Conservation (phyloP, 495 filamentous ascomycete genomes). For the Geopyxis carbonaria region DNA sequence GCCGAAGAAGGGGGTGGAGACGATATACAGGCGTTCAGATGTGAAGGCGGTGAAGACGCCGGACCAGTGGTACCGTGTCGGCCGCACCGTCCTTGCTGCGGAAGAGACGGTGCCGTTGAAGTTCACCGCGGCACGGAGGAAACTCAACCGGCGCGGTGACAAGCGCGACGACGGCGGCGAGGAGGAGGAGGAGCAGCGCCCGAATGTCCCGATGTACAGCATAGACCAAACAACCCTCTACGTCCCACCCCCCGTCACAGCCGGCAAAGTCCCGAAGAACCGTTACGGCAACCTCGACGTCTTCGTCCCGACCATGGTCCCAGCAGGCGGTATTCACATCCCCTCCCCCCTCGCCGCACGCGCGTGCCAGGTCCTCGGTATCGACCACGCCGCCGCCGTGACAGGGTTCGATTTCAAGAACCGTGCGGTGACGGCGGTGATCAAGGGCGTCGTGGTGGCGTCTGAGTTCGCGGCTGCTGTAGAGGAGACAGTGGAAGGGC, state of each 20-base stretch:
- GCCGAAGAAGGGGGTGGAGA: slow-evolving; percentile 39
- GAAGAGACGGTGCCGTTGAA: slow-evolving; percentile 15
- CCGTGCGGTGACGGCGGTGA: slow-evolving; percentile 60
- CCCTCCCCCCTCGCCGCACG: slow-evolving; percentile 28
- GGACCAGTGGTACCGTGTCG: slow-evolving; percentile 76
- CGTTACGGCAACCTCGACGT: slow-evolving; percentile 77
- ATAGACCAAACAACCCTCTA: slow-evolving; percentile 62
- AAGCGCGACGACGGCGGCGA: slow-evolving; percentile 25
- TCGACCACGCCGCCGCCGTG: slow-evolving; percentile 80
- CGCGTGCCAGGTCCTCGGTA: slow-evolving; percentile 57
- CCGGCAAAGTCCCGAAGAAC: slow-evolving; percentile 69
- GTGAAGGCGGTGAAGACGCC: slow-evolving; percentile 56
- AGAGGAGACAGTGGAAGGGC: slow-evolving; percentile 42
- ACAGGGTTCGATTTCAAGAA: slow-evolving; percentile 79
- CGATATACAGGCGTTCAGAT: slow-evolving; percentile 62
- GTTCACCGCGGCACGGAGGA: slow-evolving; percentile 9
- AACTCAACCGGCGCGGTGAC: slow-evolving; percentile 26
- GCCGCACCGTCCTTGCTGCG: slow-evolving; percentile 30
- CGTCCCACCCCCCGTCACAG: slow-evolving; percentile 51
- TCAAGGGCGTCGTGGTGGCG: slow-evolving; percentile 61
- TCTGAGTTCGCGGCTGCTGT: slow-evolving; percentile 53
- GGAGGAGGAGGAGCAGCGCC: slow-evolving; percentile 29
- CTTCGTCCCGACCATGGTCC: slow-evolving; percentile 86
- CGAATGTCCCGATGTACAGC: slow-evolving; percentile 46
- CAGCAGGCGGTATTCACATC: slow-evolving; percentile 60